phyloP scores from a whole-genome alignment of 2,329 filamentous ascomycete genomes.

The Phialophora tarda region DNA sequence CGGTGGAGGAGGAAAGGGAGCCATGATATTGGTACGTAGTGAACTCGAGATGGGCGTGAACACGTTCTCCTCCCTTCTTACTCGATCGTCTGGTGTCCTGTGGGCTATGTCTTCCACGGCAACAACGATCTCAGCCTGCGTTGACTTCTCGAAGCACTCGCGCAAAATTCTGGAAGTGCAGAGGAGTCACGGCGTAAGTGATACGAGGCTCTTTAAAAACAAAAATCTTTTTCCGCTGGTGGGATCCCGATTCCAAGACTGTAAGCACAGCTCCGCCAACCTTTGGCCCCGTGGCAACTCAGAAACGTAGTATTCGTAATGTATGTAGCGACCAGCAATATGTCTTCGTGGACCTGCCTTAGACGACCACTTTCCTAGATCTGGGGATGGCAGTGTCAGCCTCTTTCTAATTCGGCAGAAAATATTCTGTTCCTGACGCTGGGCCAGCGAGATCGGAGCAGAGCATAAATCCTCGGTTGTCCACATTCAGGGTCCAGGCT shows the following conservation, averaged over 20 bases:
- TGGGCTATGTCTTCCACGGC: neutral
- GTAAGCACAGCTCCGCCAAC: constrained; percentile 4
- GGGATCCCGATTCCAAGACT: neutral
- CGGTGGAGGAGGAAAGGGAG: constrained; percentile 73
- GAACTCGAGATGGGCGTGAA: neutral
- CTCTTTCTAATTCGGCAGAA: constrained; percentile 4
- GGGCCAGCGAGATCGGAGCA: constrained; percentile 2
- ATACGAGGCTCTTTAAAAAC: neutral
- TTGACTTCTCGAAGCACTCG: neutral
- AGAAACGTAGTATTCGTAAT: neutral
- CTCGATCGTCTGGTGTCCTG: neutral
- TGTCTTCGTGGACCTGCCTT: neutral
- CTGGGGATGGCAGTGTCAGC: neutral
- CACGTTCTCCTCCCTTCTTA: neutral
- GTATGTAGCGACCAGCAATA: neutral
- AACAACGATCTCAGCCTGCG: neutral
- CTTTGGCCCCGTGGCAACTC: neutral
- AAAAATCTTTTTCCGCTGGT: neutral
- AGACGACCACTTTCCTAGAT: neutral
- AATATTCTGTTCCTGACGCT: neutral
- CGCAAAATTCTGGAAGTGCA: neutral
- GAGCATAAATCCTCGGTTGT: neutral
- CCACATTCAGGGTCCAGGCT: neutral
- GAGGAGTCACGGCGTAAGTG: neutral
- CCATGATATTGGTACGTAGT: constrained; percentile 23